Evolutionary conservation across 371 early-diverging fungal species (phyloP).

Genomic region (Haplosporangium sp.): DNA sequence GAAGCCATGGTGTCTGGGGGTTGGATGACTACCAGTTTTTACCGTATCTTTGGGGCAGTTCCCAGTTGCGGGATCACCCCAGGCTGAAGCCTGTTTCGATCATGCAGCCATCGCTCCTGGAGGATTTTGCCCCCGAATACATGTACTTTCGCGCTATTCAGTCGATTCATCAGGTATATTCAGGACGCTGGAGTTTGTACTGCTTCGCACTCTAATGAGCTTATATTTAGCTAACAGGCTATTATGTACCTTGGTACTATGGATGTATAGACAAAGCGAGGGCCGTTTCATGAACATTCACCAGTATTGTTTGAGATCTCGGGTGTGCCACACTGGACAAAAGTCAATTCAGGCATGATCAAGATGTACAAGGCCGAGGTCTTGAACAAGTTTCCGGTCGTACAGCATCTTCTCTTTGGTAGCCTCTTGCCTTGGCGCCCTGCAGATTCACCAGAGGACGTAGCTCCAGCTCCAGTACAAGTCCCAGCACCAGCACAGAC

Average conservation of each 20-base stretch:
- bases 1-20: conserved; percentile 99
- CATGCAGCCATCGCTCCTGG: conserved; percentile 71
- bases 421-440: conserved; percentile 62
- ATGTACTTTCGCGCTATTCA: conserved; percentile 91
- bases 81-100: conserved; percentile 81
- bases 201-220: no score
- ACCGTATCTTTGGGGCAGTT: conserved; percentile 95
- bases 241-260: no score
- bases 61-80: conserved; percentile 81
- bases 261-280: conserved; percentile 66
- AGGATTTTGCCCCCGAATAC: conserved; percentile 78
- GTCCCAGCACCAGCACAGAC: no score
- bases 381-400: conserved; percentile 93
- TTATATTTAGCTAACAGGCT: no score
- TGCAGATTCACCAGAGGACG: conserved; percentile 24
- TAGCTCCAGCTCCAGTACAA: neutral
- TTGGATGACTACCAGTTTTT: conserved; percentile 98
- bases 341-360: conserved; percentile 94
- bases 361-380: conserved; percentile 99
- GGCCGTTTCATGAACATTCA: conserved; percentile 85
- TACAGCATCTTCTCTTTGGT: conserved; percentile 98
- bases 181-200: neutral
- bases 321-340: conserved; percentile 87
- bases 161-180: conserved; percentile 76
- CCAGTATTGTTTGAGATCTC: conserved; percentile 96